Evolutionary conservation across 1,284 basidiomycete genomes (phyloP), one percentile per base, ranked within the genome.

Genomic region (Tausonia pullulans): DNA sequence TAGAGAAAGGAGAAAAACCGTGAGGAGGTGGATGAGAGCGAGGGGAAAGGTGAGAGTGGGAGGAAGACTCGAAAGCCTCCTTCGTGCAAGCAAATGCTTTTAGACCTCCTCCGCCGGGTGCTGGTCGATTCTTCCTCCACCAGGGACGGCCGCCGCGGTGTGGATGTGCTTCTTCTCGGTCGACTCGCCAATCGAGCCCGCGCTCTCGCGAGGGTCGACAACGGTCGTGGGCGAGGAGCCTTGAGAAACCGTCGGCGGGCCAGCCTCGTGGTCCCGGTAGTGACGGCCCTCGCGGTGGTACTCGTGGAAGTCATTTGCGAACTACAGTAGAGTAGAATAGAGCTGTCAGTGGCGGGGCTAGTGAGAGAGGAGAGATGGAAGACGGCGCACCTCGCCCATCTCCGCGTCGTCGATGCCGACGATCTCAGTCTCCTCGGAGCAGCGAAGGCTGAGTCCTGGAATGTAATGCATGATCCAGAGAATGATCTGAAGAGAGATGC

Each of bases 401-500:
- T 94, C 89, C 11, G 86, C 83, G 72, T 96, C 90, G 75, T 98
- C 95, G 68, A 96, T 86, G 68, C 95, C 95, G 66, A 97, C 79
- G 67, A 93, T 87, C 79, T 98, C 94, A 45, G 85, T 83, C 69
- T 92, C 88, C 70, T 95, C 92, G 45, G 79, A 77, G 16, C 83
- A 81, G 66, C 92, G 86, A 58, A 98, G 83, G 63, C 87, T 81
- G 67, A 90, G 80, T 68, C 85, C 86, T 3, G 95, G 95, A 71
- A 96, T 89, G 77, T 81, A 90, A 80, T 98, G 92, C 84, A 98
- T 88, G 71, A 85, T 78, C 86, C 93, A 92, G 63, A 91, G 82
- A 74, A 97, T 89, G 76, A 90, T 80, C 6, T 27, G 27, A 27
- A 27, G 1, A 27, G 27, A 27, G 27, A 27, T 27, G 27, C 27